phyloP scores from a whole-genome alignment of 2,329 filamentous ascomycete genomes.

The Laburnicola sp. region DNA sequence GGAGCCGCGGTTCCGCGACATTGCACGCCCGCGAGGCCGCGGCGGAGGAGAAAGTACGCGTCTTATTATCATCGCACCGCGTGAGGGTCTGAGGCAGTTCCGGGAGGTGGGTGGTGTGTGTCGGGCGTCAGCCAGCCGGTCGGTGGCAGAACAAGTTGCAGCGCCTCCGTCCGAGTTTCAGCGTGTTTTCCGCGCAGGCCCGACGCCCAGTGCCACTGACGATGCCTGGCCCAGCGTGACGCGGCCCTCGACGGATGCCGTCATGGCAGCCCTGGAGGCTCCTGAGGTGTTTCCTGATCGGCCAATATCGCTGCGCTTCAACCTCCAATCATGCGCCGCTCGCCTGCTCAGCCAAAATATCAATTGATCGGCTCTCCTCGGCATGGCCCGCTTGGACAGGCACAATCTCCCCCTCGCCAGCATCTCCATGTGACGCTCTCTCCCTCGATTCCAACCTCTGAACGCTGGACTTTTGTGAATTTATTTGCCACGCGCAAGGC shows the following conservation, averaged over 20 bases:
- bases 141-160: neutral
- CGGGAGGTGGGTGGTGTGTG: neutral
- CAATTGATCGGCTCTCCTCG: no score
- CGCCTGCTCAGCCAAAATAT: neutral
- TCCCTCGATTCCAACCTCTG: neutral
- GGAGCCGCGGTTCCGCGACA: constrained; percentile 2
- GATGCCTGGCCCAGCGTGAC: no score
- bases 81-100: neutral
- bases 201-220: neutral
- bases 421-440: neutral
- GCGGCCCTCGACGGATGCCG: neutral
- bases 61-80: neutral
- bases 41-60: neutral
- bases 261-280: neutral
- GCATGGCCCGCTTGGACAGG: neutral
- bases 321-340: neutral
- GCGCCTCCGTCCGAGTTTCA: constrained; percentile 4
- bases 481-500: no score
- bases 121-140: constrained; percentile 6
- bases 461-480: no score
- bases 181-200: neutral
- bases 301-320: neutral
- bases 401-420: neutral
- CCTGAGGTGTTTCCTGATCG: neutral
- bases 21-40: neutral